Base-by-base conservation (phyloP, 257 asterid genomes). In the Datura wrightii region DNA sequence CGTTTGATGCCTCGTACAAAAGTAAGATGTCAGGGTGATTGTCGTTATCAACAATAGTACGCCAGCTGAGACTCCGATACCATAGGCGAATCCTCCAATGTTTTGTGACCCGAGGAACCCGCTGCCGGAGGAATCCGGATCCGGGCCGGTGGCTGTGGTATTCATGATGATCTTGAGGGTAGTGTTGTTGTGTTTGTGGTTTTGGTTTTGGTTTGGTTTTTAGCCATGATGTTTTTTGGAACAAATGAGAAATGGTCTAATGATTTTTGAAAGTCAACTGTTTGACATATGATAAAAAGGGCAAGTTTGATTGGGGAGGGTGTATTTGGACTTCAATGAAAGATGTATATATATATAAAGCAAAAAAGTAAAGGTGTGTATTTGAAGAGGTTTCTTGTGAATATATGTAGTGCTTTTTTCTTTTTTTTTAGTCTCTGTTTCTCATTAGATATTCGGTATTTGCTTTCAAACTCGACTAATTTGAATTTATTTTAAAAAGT, bases 51-150 rank as follows among this genome's bases (percentile, higher is more conserved):
- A 92, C 24, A 94, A 90, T 87, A 96, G 94, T 86, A 96, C 88
- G 1, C 97, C 99, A 15, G 91, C 94, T 5, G 98, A 92, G 24
- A 96, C 90, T 16, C 97, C 97, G 85, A 94, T 91, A 19, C 98
- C 98, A 85, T 96, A 96, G 3, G 97, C 97, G 87, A 96, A 96
- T 0, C 97, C 94, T 4, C 98, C 93, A 72, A 93, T 84, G 88
- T 87, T 88, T 0, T 84, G 83, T 0, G 97, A 87, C 79, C 91
- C 91, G 4, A 92, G 80, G 16, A 94, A 89, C 44, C 91, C 94
- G 37, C 88, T 94, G 85, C 0, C 50, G 3, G 24, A 15, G 31
- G 89, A 2, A 48, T 59, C 31, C 19, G 74, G 14, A 15, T 56
- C 74, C 7, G 84, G 74, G 88, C 11, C 19, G 71, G 84, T 37